Conservation (phyloP, 2,329 filamentous ascomycete genomes). For the Penicillium sp. region DNA sequence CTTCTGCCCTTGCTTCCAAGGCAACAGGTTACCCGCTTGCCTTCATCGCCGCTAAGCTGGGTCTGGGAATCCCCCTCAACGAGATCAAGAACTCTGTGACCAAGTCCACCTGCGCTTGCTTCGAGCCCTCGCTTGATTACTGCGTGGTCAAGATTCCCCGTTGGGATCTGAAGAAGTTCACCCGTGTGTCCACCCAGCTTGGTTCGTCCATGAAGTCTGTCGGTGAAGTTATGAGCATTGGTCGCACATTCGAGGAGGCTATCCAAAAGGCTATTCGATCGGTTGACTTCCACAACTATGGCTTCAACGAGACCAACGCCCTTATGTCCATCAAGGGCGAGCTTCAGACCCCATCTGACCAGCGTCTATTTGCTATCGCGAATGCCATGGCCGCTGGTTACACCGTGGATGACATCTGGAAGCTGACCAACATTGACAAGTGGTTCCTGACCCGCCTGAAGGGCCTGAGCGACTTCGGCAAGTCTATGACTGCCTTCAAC, state of each 20-base stretch:
- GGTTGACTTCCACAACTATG: constrained; percentile 93
- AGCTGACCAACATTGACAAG: constrained; percentile 97
- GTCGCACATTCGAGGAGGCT: constrained; percentile 94
- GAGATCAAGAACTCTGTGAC: constrained; percentile 97
- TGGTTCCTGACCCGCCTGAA: constrained; percentile 96
- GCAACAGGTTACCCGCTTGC: constrained; percentile 95
- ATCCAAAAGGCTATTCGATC: constrained; percentile 97
- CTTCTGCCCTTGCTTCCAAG: constrained; percentile 93
- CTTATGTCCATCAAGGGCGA: constrained; percentile 96
- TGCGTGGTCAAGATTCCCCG: constrained; percentile 98
- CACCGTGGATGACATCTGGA: constrained; percentile 95
- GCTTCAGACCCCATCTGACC: constrained; percentile 94
- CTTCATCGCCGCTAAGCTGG: constrained; percentile 95
- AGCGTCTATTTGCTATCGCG: constrained; percentile 94
- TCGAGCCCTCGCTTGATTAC: constrained; percentile 97
- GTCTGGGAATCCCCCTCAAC: constrained; percentile 91
- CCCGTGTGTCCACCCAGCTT: constrained; percentile 90
- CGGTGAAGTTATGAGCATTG: constrained; percentile 98
- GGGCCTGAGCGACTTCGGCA: constrained; percentile 86
- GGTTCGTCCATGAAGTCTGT: constrained; percentile 99
- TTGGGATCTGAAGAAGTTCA: constrained; percentile 99
- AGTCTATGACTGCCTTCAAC: constrained; percentile 71
- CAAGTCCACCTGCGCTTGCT: constrained; percentile 93
- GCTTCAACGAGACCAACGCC: constrained; percentile 88
- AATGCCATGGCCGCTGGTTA: constrained; percentile 97